Base-by-base conservation (phyloP, 352 stramenopile genomes). In the Thraustochytrium sp. region DNA sequence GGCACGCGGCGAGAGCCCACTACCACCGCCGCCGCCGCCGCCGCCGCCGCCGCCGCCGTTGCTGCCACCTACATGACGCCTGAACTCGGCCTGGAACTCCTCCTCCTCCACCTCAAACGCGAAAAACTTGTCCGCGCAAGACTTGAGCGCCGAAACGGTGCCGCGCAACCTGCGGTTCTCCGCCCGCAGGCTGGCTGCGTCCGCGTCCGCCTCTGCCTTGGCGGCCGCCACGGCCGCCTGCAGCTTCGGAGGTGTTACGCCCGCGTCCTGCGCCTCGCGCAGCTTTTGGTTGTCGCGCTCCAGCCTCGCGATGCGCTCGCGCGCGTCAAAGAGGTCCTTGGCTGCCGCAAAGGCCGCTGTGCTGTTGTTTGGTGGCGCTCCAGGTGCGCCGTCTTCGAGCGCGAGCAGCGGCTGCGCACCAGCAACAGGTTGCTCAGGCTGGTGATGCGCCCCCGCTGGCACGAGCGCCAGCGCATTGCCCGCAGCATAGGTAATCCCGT, bases 21-120 rank as follows among this genome's bases (percentile, higher is more conserved):
- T 38, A 63, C 26, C 54, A n/a, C 34, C 34, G 34, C 54, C 34
- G 54, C 5, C 26, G 26, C 26, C 23, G 34, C 8, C 54, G 21
- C 8, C 21, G 5, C 4, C 55, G 18, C 21, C 8, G 13, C 34
- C 11, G 18, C 18, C 8, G 68, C 37, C 16, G 64, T 59, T 26
- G 72, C 74, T 2, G 42, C 37, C 34, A 44, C 9, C 18, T 62
- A 38, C 2, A 48, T 23, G 0, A 38, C 64, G 77, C 62, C 37
- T 48, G 21, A 89, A 40, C 21, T 88, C 82, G 36, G 44, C 48
- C 77, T 93, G 92, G 61, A 97, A 89, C 74, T 96, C 91, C 64
- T 97, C 92, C 86, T 97, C 92, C 85, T 97, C 93, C 55, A 97
- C 96, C 82, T 97, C 93, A 86, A 97, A 97, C 82, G 91, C 90